Base-by-base conservation (phyloP, 2,329 filamentous ascomycete species). In the Fusarium multiceps region DNA sequence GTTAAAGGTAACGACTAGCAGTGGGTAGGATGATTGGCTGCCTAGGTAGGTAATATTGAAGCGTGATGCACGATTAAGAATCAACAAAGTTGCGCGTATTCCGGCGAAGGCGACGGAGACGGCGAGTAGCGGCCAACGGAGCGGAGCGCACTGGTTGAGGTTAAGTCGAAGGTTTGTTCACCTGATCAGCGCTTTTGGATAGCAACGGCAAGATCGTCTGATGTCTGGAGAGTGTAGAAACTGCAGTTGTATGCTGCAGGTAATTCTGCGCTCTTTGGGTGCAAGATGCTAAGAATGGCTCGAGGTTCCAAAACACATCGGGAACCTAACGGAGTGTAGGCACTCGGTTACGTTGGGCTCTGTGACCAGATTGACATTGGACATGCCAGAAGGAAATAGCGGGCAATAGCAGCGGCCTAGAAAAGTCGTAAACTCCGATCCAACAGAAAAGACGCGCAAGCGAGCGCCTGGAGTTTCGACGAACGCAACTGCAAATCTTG, bases 31-130 rank as follows among this genome's bases (percentile, higher is more conserved):
- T 57, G 47, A 71, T 69, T 66, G 68, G 59, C 30, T 54, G 54
- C 23, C 30, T 66, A 49, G 62, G 63, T 66, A 49, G 55, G 63
- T 61, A 66, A 66, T 66, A 43, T 55, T 61, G 55, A 55, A 66
- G 37, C 60, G 60, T 56, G 56, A 71, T 68, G 18, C 59, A 46
- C 57, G 37, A 41, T 28, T 42, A 30, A 55, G 20, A n/a, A 59
- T 42, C 28, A 48, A 51, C 37, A 37, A 53, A 28, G 37, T 16
- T 64, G 64, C 55, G 57, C 43, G 60, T 71, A 43, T 56, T 69
- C 67, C 68, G 65, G 72, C 61, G 62, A 64, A 50, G 56, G 68
- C 62, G 64, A 64, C 60, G 63, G 72, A 59, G 55, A 68, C 58
- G 59, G 69, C 68, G 72, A 73, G 45, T 51, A 47, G 59, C 68